Base-by-base conservation (phyloP, 2,329 filamentous ascomycete genomes). In the Phaeosphaeriaceae sp. region DNA sequence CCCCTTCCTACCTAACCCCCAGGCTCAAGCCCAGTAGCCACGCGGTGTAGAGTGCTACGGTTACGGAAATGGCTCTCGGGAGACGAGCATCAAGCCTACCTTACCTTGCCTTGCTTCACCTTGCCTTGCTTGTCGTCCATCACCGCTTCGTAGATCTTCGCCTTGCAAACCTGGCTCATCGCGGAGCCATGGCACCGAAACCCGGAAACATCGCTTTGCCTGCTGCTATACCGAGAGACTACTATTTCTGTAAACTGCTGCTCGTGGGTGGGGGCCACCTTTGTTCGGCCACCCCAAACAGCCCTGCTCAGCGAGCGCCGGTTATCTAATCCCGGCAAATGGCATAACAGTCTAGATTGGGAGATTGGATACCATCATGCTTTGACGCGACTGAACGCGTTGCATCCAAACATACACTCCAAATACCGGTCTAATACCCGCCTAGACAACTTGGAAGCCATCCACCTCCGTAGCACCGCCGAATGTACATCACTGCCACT, bases 1-100 rank as follows among this genome's bases (percentile, higher is more conserved):
- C 38, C 33, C 60, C 13, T 20, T 13, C 13, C 18, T 23, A 20
- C 18, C 35, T 18, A 20, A n/a, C 58, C n/a, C n/a, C n/a, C n/a
- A n/a, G n/a, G n/a, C n/a, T n/a, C n/a, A n/a, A n/a, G n/a, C n/a
- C 51, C 52, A 64, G 65, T 60, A 61, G 54, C 61, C 61, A 57
- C 63, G 55, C 61, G 51, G 34, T 56, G 55, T 54, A 51, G 45
- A 49, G 46, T 52, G 40, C n/a, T n/a, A n/a, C n/a, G n/a, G n/a
- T 41, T 48, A 43, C 65, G 63, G 60, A 59, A 60, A 60, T 64
- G 57, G 45, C 55, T 48, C 52, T 61, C 63, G 64, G 63, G 55
- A 61, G 59, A 55, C 58, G 56, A 52, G 54, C 23, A 26, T 51
- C 61, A 55, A 52, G 50, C 52, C 43, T 54, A 36, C 50, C 53